Evolutionary conservation across 768 basidiomycete species (phyloP).

Genomic region (Naganishia randhawae): DNA sequence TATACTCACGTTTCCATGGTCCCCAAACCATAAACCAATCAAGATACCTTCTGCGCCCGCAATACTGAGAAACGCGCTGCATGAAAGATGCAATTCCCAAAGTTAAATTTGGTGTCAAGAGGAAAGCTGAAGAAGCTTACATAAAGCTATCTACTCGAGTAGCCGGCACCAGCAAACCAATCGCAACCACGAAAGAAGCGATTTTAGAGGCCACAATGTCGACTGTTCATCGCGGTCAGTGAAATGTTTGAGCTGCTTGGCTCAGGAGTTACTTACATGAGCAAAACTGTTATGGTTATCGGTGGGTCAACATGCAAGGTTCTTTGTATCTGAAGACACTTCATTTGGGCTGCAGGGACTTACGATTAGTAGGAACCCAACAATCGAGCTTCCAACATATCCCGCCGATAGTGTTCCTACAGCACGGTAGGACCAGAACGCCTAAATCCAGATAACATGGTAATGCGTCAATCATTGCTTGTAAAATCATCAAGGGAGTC

Average conservation of each 20-base stretch:
- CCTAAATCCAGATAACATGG: constrained; percentile 18
- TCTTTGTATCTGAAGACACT: too few species aligned
- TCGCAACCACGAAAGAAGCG: constrained; percentile 80
- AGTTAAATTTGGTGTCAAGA: not conserved
- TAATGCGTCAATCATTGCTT: not conserved
- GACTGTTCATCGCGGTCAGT: constrained; percentile 32
- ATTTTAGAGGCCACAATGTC: constrained; percentile 88
- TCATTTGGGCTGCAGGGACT: constrained; percentile 23
- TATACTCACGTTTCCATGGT: constrained; percentile 65
- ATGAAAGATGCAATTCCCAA: not conserved
- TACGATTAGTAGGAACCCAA: constrained; percentile 47
- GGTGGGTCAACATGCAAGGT: too few species aligned
- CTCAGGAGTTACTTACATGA: constrained; percentile 32
- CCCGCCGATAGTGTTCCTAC: constrained; percentile 46
- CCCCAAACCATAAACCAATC: constrained; percentile 92
- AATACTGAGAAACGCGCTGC: constrained; percentile 78
- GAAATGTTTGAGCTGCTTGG: not conserved
- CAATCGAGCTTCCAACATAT: constrained; percentile 43
- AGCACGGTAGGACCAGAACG: constrained; percentile 45
- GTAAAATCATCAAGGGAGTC: not conserved
- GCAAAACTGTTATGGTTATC: constrained; percentile 36
- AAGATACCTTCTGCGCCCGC: constrained; percentile 77
- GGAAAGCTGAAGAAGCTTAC: constrained; percentile 54
- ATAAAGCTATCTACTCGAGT: constrained; percentile 83
- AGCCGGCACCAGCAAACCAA: constrained; percentile 80